phyloP scores from a whole-genome alignment of 2,329 filamentous ascomycete genomes.

The Fusarium sp. region DNA sequence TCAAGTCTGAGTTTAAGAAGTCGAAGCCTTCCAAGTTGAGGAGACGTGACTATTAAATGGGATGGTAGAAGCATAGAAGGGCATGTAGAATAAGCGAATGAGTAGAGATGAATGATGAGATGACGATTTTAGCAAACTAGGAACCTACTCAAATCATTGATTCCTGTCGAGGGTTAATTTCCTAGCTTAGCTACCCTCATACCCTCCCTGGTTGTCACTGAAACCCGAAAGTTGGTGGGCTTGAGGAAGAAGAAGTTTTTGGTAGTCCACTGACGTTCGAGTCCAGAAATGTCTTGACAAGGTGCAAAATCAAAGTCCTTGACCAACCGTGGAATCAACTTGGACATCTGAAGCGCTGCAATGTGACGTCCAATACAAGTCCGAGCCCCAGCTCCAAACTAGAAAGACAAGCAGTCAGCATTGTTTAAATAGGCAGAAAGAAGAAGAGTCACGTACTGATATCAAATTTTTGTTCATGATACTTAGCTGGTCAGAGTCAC shows the following conservation, averaged over 20 bases:
- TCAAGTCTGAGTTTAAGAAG: slow-evolving; percentile 34
- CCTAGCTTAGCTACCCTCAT: background rate
- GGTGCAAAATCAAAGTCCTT: background rate
- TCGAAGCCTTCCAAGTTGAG: slow-evolving; percentile 3
- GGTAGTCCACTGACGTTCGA: background rate
- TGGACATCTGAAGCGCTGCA: slow-evolving; percentile 6
- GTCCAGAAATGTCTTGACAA: background rate
- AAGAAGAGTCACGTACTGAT: background rate
- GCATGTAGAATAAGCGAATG: background rate
- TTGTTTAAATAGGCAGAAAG: accelerated
- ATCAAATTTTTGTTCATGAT: slow-evolving; percentile 1
- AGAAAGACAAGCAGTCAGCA: too few species aligned
- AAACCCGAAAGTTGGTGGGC: background rate
- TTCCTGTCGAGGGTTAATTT: too few species aligned
- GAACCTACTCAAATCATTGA: too few species aligned
- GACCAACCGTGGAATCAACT: background rate
- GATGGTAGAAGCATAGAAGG: background rate
- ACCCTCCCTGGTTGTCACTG: background rate
- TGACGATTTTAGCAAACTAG: background rate
- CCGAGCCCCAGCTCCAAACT: slow-evolving; percentile 4
- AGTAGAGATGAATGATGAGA: background rate
- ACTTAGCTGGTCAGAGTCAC: background rate
- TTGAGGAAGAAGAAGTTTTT: slow-evolving; percentile 5
- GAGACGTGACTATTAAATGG: background rate
- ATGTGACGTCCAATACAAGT: slow-evolving; percentile 2